Base-by-base conservation (phyloP, 441 rosid genomes). In the Viola pubescens region DNA sequence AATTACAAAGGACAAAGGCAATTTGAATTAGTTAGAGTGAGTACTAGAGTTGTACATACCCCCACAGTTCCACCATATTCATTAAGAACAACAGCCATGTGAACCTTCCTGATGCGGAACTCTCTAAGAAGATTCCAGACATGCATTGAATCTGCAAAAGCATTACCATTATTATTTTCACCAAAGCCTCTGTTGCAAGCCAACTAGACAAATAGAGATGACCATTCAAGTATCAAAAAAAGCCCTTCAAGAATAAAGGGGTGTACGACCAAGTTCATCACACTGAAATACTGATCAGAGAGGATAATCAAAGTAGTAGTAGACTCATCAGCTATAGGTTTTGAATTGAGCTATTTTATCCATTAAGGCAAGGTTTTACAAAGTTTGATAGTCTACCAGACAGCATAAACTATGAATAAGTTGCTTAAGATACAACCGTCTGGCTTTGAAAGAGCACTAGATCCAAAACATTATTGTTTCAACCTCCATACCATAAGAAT, bases 111-210 rank as follows among this genome's bases (percentile, higher is more conserved):
- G 79, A 94, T 94, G 60, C 99, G 94, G 55, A 94, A 91, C 77
- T 94, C 99, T 73, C 98, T 86, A 54, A 94, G 97, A 79, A 94
- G 99, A 81, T 94, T 90, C 97, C 99, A 91, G 74, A 94, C 99
- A 37, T 95, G 88, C 99, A 94, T 94, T 64, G 99, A 90, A 85
- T 94, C 99, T 88, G 88, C 78, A 75, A 59, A 69, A 72, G 46
- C 67, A 66, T 57, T 54, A 37, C 54, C 38, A 58, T 52, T 57
- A 56, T 14, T 57, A 49, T 9, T 69, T 61, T 61, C 10, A 58
- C 39, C 64, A 44, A 52, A 54, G 16, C 46, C 26, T 54, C 8
- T 5, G 37, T 37, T 54, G 8, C 3, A 40, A n/a, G 42, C 14
- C 14, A 62, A 52, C n/a, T 37, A 52, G 43, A 10, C 8, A 59